A percentile compares a stretch with the other conserved stretches of the same genome.
These are phyloP conservation scores for Iberis pinnata DNA, from an alignment of 345 rosid species.

Conservation along the genomic window DNA sequence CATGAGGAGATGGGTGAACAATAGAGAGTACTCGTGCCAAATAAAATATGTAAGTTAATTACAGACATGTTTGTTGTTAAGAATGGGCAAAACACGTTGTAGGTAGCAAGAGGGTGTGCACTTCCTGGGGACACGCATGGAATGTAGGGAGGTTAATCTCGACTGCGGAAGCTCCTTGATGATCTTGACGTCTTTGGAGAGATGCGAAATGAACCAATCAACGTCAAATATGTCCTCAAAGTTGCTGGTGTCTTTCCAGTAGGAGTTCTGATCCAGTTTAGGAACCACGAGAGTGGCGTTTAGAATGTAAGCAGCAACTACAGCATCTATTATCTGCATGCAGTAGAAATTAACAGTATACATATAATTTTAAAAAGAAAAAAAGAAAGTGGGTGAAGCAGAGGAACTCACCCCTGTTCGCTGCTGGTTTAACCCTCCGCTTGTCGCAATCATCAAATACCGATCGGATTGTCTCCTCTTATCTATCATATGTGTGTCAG, in stretches of 20 bases:
- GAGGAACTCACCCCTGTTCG: slow-evolving; percentile 68
- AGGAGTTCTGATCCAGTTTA: slow-evolving; percentile 75
- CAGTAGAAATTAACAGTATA: too few species aligned
- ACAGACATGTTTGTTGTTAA: slow-evolving; percentile 30
- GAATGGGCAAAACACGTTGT: slow-evolving; percentile 30
- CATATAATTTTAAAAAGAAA: too few species aligned
- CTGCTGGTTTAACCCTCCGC: slow-evolving; percentile 95
- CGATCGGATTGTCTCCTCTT: slow-evolving; percentile 47
- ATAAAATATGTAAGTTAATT: too few species aligned
- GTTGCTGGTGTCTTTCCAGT: slow-evolving; percentile 79
- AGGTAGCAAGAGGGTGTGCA: slow-evolving; percentile 48
- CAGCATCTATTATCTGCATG: slow-evolving; percentile 87
- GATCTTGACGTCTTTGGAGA: slow-evolving; percentile 56
- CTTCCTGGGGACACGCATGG: slow-evolving; percentile 84
- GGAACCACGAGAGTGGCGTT: slow-evolving; percentile 91
- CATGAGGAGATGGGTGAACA: too few species aligned
- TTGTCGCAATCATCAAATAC: slow-evolving; percentile 73
- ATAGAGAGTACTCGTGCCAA: too few species aligned
- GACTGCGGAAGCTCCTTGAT: slow-evolving; percentile 62
- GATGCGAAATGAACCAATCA: slow-evolving; percentile 69
- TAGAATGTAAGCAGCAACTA: slow-evolving; percentile 83
- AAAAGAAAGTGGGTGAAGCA: neutral
- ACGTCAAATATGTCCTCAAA: slow-evolving; percentile 80
- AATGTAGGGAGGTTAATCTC: slow-evolving; percentile 42
- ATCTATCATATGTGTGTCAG: slow-evolving; percentile 35